These are phyloP conservation scores for Calonectria leucothoes DNA, from an alignment of 2,329 filamentous ascomycete genomes.

Conservation along the genomic window DNA sequence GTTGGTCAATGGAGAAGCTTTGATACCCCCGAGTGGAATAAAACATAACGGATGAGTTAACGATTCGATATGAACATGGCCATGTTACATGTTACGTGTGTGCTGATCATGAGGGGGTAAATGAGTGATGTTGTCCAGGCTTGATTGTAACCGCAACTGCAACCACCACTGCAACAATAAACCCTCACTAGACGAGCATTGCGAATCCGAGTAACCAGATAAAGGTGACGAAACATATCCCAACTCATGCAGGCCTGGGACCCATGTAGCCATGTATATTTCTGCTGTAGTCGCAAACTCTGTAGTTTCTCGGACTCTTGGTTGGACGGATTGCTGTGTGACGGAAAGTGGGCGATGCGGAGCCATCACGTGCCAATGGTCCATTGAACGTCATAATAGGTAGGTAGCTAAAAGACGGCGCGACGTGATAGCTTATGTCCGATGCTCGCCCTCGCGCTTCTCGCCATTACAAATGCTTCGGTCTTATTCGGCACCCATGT, in stretches of 20 bases:
- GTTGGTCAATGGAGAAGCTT: background rate
- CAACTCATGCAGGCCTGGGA: background rate
- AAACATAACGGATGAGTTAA: background rate
- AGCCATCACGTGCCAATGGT: conserved; percentile 37
- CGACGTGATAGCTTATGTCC: conserved; percentile 27
- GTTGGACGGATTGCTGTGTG: background rate
- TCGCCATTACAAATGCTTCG: conserved; percentile 40
- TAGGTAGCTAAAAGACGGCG: conserved; percentile 6
- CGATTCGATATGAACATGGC: background rate
- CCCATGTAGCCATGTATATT: background rate
- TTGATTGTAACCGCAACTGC: background rate
- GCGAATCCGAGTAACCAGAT: background rate
- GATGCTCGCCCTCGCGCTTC: conserved; percentile 13
- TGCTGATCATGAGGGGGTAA: background rate
- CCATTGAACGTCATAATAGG: conserved; percentile 37
- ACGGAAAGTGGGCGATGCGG: background rate
- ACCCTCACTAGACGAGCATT: background rate
- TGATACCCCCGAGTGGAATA: conserved; percentile 26
- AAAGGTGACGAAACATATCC: background rate
- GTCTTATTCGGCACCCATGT: conserved; percentile 51
- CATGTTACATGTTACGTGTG: background rate
- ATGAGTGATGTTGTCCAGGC: background rate
- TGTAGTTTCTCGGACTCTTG: background rate
- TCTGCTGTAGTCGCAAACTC: background rate
- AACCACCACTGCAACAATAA: background rate